Evolutionary conservation across 2,329 filamentous ascomycete species (phyloP).

Genomic region (Sclerotinia minor): DNA sequence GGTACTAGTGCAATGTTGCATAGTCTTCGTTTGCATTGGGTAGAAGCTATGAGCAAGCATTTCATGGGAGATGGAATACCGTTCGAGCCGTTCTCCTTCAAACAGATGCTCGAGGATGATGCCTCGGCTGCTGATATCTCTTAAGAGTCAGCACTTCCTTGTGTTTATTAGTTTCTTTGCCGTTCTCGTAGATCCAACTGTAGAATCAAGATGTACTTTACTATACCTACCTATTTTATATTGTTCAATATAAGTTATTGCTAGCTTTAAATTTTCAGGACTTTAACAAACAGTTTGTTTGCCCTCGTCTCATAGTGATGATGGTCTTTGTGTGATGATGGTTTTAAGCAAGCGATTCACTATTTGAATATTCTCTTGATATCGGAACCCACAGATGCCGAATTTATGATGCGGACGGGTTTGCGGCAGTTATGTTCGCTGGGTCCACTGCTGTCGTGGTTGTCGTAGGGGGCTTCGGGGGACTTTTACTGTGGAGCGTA

Average conservation of each 20-base stretch:
- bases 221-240: conserved; percentile 23
- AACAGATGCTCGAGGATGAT: conserved; percentile 80
- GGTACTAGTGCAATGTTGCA: conserved; percentile 96
- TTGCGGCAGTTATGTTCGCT: background rate
- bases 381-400: background rate
- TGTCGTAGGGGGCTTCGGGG: background rate
- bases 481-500: conserved; percentile 3
- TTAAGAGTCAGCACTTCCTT: conserved; percentile 29
- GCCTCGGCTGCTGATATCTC: conserved; percentile 57
- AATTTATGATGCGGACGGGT: background rate
- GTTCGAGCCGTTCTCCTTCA: conserved; percentile 88
- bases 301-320: background rate
- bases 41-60: conserved; percentile 97
- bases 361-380: background rate
- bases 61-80: conserved; percentile 87
- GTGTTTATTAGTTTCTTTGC: conserved; percentile 25
- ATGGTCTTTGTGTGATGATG: background rate
- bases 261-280: background rate
- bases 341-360: background rate
- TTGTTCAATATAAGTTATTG: background rate
- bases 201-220: conserved; percentile 35
- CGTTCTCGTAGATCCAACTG: conserved; percentile 32
- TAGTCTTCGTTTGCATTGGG: conserved; percentile 88
- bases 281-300: background rate
- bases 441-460: conserved; percentile 1